Percentiles rank a stretch among this genome's conserved stretches.
Evolutionary conservation across 176 grass and related monocot species (phyloP).

Genomic region (Oryza coarctata): DNA sequence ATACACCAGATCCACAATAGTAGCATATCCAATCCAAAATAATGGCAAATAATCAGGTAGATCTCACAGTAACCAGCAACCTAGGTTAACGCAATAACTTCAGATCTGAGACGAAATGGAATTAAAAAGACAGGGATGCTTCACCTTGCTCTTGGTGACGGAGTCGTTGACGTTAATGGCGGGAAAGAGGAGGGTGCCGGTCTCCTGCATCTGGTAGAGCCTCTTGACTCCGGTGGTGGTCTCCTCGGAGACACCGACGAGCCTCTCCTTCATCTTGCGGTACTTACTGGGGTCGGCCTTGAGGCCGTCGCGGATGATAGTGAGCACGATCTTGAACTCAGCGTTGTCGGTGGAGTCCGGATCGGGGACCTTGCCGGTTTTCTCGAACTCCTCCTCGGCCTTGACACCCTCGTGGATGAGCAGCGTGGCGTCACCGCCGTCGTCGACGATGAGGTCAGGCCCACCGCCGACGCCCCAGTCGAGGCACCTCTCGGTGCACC

Average conservation of each 20-base stretch:
- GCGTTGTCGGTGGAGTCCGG: conserved; percentile 84
- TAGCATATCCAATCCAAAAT: no score
- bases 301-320: conserved; percentile 85
- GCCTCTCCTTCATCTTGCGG: conserved; percentile 91
- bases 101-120: conserved; percentile 32
- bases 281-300: conserved; percentile 72
- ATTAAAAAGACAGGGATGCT: not conserved
- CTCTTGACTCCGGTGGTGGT: conserved; percentile 91
- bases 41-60: conserved; percentile 5
- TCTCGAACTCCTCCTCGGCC: conserved; percentile 93
- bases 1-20: not conserved
- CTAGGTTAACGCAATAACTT: conserved; percentile 3
- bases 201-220: conserved; percentile 89
- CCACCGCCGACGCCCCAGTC: conserved; percentile 77
- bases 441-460: conserved; percentile 95
- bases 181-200: conserved; percentile 74
- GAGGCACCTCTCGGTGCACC: conserved; percentile 97
- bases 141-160: conserved; percentile 98
- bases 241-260: conserved; percentile 95
- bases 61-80: not conserved
- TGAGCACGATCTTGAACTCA: conserved; percentile 95
- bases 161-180: conserved; percentile 96
- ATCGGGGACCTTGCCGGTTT: conserved; percentile 66
- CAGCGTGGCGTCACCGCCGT: conserved; percentile 83
- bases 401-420: conserved; percentile 93